Evolutionary conservation across 1,284 basidiomycete genomes (phyloP).

Genomic region (Schizophyllum commune): DNA sequence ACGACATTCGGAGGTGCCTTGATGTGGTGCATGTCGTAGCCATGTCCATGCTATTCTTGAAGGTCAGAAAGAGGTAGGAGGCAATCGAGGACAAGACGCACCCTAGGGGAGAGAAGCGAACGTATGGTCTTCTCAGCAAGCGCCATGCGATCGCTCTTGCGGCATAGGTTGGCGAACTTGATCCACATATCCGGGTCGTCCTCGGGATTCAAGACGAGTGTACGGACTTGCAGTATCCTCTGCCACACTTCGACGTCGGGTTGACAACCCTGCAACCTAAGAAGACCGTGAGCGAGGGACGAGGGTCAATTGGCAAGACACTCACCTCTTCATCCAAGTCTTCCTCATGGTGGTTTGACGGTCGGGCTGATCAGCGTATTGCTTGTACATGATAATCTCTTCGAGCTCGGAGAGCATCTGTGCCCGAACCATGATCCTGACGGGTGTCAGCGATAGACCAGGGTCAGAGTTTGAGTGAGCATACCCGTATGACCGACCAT

Average conservation of each 20-base stretch:
- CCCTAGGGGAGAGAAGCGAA: conserved; percentile 60
- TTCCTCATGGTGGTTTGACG: conserved; percentile 80
- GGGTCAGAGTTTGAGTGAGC: conserved; percentile 15
- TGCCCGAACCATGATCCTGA: conserved; percentile 90
- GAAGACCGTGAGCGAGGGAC: neutral
- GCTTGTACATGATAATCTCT: conserved; percentile 96
- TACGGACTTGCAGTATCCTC: conserved; percentile 92
- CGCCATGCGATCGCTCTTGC: conserved; percentile 49
- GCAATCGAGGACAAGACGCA: conserved; percentile 20
- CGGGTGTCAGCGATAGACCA: conserved; percentile 9
- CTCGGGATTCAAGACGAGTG: conserved; percentile 88
- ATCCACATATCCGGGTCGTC: conserved; percentile 98
- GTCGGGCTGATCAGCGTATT: conserved; percentile 89
- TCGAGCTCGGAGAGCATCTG: conserved; percentile 99
- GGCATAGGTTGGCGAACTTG: conserved; percentile 46
- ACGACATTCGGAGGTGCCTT: conserved; percentile 94
- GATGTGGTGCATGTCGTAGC: conserved; percentile 31
- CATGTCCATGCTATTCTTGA: neutral
- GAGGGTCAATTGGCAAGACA: conserved; percentile 8
- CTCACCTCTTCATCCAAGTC: conserved; percentile 91
- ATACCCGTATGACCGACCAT: conserved; percentile 93
- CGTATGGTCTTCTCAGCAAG: conserved; percentile 97
- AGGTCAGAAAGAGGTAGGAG: conserved; percentile 3
- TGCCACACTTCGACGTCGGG: conserved; percentile 99
- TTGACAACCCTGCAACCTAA: conserved; percentile 82